Evolutionary conservation across 1,284 basidiomycete species (phyloP), one percentile per base, ranked within the genome.

Genomic region (Stereum hirsutum): DNA sequence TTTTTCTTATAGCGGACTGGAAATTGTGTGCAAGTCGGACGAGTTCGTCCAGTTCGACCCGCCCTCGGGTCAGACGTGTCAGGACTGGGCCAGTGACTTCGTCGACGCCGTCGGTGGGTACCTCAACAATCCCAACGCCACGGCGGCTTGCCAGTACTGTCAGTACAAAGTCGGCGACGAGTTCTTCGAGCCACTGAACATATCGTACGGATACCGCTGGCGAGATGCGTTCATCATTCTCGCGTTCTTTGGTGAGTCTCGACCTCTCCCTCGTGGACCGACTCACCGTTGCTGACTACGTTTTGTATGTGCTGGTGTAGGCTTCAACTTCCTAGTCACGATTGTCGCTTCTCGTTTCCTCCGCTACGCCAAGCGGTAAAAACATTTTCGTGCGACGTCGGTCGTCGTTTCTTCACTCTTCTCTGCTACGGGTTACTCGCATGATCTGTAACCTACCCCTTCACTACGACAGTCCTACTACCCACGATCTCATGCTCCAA

Each of bases 321-420:
- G 78, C 19, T 89, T 89, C 67, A 92, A 92, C 58, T 65, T 84
- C 40, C 46, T 81, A 28, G 69, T 78, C 20, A 85, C 88, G 1
- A 72, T 89, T 39, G 71, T 84, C 40, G 86, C 86, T 2, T 89
- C 88, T 24, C 73, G 81, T 17, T 84, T 78, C 67, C 68, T 92
- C 40, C 74, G 81, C 37, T 88, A 78, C 50, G 74, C 80, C 7
- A 83, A 74, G 55, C 77, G 79, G 45, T 81, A 59, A 45, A 49
- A 6, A 26, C n/a, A n/a, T n/a, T n/a, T n/a, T n/a, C n/a, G n/a
- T n/a, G n/a, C n/a, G n/a, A n/a, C n/a, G n/a, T n/a, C n/a, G n/a
- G n/a, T n/a, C n/a, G n/a, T n/a, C n/a, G n/a, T n/a, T n/a, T n/a
- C n/a, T n/a, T n/a, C n/a, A n/a, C n/a, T n/a, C n/a, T n/a, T n/a